Percentiles rank a stretch among this genome's conserved stretches.
phyloP scores from a whole-genome alignment of 768 basidiomycete genomes.

The Tulasnella sp. region DNA sequence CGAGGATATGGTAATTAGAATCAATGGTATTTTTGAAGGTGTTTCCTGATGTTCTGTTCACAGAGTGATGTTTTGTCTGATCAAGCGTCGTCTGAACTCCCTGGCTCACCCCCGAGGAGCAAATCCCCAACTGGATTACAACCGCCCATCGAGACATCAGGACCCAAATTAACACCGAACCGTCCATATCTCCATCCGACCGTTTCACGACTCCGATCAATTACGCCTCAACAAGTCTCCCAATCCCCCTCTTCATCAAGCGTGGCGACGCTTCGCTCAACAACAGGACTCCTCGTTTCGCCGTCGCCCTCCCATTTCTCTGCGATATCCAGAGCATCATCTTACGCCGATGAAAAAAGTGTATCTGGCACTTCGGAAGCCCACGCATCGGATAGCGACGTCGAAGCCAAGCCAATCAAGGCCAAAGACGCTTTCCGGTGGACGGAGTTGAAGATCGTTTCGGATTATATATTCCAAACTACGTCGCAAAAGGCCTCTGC shows the following conservation, averaged over 20 bases:
- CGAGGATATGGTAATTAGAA: conserved; percentile 37
- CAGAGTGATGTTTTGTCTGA: conserved; percentile 23
- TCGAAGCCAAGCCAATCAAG: conserved; percentile 32
- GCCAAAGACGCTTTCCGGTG: conserved; percentile 69
- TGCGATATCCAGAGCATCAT: conserved; percentile 65
- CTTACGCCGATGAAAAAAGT: conserved; percentile 46
- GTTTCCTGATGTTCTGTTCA: conserved; percentile 17
- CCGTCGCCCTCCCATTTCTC: conserved; percentile 64
- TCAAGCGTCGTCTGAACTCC: conserved; percentile 33
- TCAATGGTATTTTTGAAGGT: not conserved
- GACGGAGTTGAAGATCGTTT: conserved; percentile 61
- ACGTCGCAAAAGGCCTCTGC: conserved; percentile 57
- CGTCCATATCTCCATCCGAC: conserved; percentile 38
- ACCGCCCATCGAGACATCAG: not conserved
- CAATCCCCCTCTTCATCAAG: conserved; percentile 43
- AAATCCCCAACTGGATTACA: conserved; percentile 3
- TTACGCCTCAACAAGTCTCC: conserved; percentile 43
- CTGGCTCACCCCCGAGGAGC: conserved; percentile 27
- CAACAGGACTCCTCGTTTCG: conserved; percentile 46
- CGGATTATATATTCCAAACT: conserved; percentile 53
- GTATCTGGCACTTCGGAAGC: conserved; percentile 39
- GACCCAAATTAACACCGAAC: conserved; percentile 25
- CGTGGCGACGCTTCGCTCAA: conserved; percentile 45
- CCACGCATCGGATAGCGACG: conserved; percentile 27
- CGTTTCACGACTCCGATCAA: conserved; percentile 50